Base-by-base conservation (phyloP, 208 protist genomes). In the Trypanosoma boissoni region DNA sequence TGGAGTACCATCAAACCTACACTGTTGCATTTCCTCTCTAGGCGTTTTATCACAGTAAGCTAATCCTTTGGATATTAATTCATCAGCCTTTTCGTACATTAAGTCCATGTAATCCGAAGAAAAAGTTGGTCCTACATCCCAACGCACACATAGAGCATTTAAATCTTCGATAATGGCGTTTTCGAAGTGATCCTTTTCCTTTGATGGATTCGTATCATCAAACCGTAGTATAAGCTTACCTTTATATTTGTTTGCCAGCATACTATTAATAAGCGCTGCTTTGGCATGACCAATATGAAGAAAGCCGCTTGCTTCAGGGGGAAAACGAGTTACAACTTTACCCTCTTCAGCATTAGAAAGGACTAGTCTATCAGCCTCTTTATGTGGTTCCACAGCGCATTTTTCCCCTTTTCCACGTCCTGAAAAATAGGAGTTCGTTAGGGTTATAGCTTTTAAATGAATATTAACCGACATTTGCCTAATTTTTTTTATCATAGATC, bases 181-280 rank as follows among this genome's bases (percentile, higher is more conserved):
- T 49, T 98, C 96, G 64, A 97, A 99, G 61, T 97, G 91, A 41
- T 89, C 82, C 55, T 96, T 98, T 72, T 99, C 98, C 67, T 99
- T 99, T 1, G 86, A 74, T 12, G 98, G 99, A 83, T 99, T 99
- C 23, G 99, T 99, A 82, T 99, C 99, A 82, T 99, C 99, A 59
- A 99, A 99, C 18, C 98, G 89, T 59, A 99, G 84, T 24, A 99
- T 64, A 74, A 99, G 80, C 71, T 97, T 98, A 41, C 98, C 98
- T 29, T 98, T 79, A 71, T 98, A 99, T 26, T 94, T 83, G 29
- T 81, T 45, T 3, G 97, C 95, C 29, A 99, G 98, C 79, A 98
- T 96, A 44, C 97, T 80, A 72, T 99, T 99, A 23, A 99, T 88
- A 5, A 99, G 70, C 8, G 96, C 97, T 29, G 98, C 98, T 74